A percentile compares a stretch with the other conserved stretches of the same genome.
phyloP scores from a whole-genome alignment of 192 early-diverging fungal genomes.

The Backusella luteola region DNA sequence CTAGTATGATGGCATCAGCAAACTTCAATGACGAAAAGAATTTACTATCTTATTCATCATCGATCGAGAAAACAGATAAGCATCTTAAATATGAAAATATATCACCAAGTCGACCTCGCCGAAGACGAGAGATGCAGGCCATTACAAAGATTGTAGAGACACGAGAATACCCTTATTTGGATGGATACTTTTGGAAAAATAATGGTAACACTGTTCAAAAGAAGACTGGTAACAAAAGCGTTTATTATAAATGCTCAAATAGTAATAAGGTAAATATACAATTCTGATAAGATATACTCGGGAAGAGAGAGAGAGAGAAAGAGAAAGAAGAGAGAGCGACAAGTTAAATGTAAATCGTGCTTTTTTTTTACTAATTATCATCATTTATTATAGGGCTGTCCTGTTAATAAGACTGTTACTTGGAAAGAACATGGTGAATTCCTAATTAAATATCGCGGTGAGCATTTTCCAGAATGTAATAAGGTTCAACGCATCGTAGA shows the following conservation, averaged over 20 bases:
- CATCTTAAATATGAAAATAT: slow-evolving; percentile 2
- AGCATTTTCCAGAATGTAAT: slow-evolving; percentile 52
- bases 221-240: slow-evolving; percentile 55
- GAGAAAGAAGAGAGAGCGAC: not conserved
- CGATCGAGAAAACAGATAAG: not conserved
- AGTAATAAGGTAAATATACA: slow-evolving; percentile 43
- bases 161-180: slow-evolving; percentile 41
- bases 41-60: not conserved
- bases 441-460: slow-evolving; percentile 53
- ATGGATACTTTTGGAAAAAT: slow-evolving; percentile 57
- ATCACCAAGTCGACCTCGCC: slow-evolving; percentile 35
- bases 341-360: not conserved
- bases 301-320: not conserved
- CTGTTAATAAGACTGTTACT: slow-evolving; percentile 58
- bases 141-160: slow-evolving; percentile 58
- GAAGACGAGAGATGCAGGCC: slow-evolving; percentile 58
- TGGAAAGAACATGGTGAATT: slow-evolving; percentile 52
- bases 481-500: slow-evolving; percentile 43
- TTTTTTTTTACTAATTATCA: slow-evolving; percentile 13
- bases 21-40: not conserved
- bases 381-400: slow-evolving; percentile 22
- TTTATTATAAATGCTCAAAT: slow-evolving; percentile 61
- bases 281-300: not conserved
- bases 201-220: slow-evolving; percentile 58
- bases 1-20: not conserved